Conservation (phyloP, 371 early-diverging fungal species). For the Mortierella sp. region DNA sequence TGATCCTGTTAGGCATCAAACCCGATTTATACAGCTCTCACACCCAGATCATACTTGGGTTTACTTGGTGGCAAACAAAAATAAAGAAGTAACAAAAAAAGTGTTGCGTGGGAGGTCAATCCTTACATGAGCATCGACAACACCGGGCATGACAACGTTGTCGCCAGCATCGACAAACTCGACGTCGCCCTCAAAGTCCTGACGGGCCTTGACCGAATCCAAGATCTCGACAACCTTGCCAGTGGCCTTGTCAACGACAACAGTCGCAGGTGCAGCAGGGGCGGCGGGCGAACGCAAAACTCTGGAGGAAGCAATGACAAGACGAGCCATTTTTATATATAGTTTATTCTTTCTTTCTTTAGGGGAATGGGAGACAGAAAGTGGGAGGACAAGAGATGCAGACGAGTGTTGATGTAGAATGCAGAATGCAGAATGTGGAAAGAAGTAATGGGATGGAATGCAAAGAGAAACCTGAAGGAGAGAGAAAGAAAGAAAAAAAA, state of each 20-base stretch:
- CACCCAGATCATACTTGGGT: too few relatives aligned
- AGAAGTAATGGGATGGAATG: background rate
- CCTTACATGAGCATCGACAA: constrained; percentile 78
- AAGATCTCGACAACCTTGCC: constrained; percentile 64
- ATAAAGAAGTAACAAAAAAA: too few relatives aligned
- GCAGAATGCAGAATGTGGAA: background rate
- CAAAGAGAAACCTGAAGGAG: constrained; percentile 1
- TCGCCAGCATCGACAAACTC: constrained; percentile 62
- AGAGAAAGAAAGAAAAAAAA: constrained; percentile 2
- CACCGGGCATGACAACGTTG: constrained; percentile 76
- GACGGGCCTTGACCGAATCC: constrained; percentile 32
- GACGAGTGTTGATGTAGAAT: too few relatives aligned
- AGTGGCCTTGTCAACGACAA: constrained; percentile 60
- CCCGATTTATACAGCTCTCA: too few relatives aligned
- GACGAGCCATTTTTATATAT: constrained; percentile 23
- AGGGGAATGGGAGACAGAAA: constrained; percentile 1
- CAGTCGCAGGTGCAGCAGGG: constrained; percentile 54
- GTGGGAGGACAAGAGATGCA: constrained; percentile 3
- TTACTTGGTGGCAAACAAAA: too few relatives aligned
- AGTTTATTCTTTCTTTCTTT: background rate
- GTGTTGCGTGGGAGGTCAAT: too few relatives aligned
- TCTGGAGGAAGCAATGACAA: constrained; percentile 45
- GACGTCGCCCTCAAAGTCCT: constrained; percentile 22
- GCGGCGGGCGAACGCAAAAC: constrained; percentile 60
- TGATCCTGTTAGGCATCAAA: constrained; percentile 3